Percentiles rank a stretch among this genome's conserved stretches.
Conservation (phyloP, 192 early-diverging fungal species). For the Coemansia asiatica region DNA sequence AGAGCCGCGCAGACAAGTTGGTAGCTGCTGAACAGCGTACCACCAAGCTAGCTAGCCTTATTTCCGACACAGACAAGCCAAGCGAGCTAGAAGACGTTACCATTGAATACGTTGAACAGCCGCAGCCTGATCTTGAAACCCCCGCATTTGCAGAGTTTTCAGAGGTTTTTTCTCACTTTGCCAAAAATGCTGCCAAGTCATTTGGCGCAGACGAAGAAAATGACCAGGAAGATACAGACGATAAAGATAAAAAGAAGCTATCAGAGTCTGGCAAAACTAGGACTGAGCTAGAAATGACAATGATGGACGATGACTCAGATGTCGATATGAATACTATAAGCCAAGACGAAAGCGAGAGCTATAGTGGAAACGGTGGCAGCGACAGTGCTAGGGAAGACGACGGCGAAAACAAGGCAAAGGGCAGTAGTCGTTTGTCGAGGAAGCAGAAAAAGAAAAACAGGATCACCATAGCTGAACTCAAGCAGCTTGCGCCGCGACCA, state of each 20-base stretch:
- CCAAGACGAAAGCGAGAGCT: conserved; percentile 22
- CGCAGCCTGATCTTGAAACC: conserved; percentile 12
- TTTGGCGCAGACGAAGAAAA: conserved; percentile 23
- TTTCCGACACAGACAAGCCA: conserved; percentile 1
- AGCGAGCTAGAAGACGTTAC: conserved; percentile 23
- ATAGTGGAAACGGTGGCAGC: conserved; percentile 2
- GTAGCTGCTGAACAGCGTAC: conserved; percentile 29
- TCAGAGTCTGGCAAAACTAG: not conserved
- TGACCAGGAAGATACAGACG: not conserved
- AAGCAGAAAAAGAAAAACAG: conserved; percentile 58
- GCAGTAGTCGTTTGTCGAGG: conserved; percentile 22
- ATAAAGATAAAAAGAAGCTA: not conserved
- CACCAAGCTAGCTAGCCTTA: conserved; percentile 27
- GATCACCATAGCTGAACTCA: conserved; percentile 86
- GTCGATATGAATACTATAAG: conserved; percentile 13
- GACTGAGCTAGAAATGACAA: not conserved
- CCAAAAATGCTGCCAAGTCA: conserved; percentile 32
- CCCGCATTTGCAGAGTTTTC: conserved; percentile 33
- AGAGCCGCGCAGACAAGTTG: conserved; percentile 46
- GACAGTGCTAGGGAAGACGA: conserved; percentile 20
- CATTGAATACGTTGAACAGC: conserved; percentile 42
- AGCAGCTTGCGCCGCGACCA: conserved; percentile 85
- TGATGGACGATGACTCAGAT: not conserved
- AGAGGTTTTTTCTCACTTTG: conserved; percentile 40
- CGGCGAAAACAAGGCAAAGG: conserved; percentile 7